Conservation (phyloP, 129 eudicot genomes). For the Deinandra increscens region DNA sequence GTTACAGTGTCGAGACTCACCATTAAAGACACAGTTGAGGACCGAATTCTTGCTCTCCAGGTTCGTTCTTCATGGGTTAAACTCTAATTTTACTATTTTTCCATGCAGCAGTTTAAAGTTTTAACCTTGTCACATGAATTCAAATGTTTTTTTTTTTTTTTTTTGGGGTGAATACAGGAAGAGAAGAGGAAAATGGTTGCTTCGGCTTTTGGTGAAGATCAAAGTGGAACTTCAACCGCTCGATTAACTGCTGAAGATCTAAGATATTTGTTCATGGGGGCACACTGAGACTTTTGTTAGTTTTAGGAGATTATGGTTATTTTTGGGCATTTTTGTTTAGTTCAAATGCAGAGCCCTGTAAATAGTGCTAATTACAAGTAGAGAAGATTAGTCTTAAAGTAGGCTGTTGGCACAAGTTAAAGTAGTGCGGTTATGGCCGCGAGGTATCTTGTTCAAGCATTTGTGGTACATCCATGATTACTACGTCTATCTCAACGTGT, state of each 20-base stretch:
- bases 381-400: neutral
- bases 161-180: slow-evolving; percentile 50
- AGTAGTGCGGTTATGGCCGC: too few species aligned
- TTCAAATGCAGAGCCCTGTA: slow-evolving; percentile 32
- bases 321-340: slow-evolving; percentile 33
- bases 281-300: slow-evolving; percentile 2
- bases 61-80: slow-evolving; percentile 25
- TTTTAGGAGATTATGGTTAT: slow-evolving; percentile 17
- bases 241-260: slow-evolving; percentile 79
- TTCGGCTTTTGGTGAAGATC: slow-evolving; percentile 94
- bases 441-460: too few species aligned
- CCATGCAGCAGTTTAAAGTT: neutral
- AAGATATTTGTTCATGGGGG: slow-evolving; percentile 54
- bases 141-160: too few species aligned
- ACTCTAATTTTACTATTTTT: neutral
- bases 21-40: slow-evolving; percentile 78
- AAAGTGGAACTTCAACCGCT: slow-evolving; percentile 49
- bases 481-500: too few species aligned
- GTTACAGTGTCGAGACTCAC: slow-evolving; percentile 82
- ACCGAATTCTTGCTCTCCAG: slow-evolving; percentile 82
- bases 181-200: slow-evolving; percentile 95
- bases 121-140: neutral
- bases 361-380: slow-evolving; percentile 27
- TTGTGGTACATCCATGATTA: too few species aligned
- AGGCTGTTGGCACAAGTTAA: neutral